A percentile compares a stretch with the other conserved stretches of the same genome.
Conservation (phyloP, 2,329 filamentous ascomycete species). For the Cordyceps pruinosa region DNA sequence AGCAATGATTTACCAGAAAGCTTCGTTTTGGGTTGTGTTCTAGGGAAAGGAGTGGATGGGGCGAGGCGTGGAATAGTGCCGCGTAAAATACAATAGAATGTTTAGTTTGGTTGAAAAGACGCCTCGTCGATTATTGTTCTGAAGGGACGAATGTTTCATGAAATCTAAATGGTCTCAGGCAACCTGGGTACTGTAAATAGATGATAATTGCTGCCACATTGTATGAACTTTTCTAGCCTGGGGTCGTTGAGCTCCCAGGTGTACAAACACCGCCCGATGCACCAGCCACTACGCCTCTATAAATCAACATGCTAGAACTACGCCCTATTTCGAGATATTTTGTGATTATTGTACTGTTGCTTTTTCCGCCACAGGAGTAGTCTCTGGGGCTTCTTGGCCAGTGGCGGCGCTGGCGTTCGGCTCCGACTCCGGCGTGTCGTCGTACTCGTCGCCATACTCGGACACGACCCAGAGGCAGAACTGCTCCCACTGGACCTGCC, state of each 20-base stretch:
- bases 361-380: not conserved
- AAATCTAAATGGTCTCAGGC: not conserved
- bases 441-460: constrained; percentile 64
- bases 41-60: not conserved
- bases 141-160: not conserved
- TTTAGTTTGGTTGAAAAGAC: not conserved
- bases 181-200: too few relatives aligned
- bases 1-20: not conserved
- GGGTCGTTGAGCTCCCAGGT: not conserved
- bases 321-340: not conserved
- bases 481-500: constrained; percentile 75
- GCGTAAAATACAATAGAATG: not conserved
- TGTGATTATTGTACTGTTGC: not conserved
- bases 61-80: not conserved
- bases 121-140: too few relatives aligned
- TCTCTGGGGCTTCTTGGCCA: not conserved
- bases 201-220: too few relatives aligned
- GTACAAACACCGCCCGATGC: not conserved
- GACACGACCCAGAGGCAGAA: constrained; percentile 87
- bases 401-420: constrained; percentile 1
- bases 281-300: not conserved
- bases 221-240: not conserved
- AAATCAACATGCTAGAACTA: too few relatives aligned
- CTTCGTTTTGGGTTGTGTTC: too few relatives aligned
- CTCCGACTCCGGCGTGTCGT: constrained; percentile 21